Evolutionary conservation across 495 filamentous ascomycete genomes (phyloP).

Genomic region (Acidomyces sp.): DNA sequence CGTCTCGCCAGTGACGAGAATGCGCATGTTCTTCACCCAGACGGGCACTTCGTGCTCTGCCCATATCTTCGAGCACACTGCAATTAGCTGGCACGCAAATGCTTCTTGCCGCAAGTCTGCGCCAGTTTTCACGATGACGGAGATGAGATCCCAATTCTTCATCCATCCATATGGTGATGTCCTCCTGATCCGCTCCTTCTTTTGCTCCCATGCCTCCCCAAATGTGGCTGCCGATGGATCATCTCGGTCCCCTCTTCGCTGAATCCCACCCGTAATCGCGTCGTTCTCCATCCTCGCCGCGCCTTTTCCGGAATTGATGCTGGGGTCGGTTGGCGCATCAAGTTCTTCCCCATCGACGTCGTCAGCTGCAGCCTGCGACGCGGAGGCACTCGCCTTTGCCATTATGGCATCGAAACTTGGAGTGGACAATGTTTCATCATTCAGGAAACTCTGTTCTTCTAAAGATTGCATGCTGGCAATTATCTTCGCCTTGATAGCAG

Average conservation of each 20-base stretch:
- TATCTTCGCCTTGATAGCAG: slow-evolving; percentile 60
- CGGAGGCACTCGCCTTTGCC: slow-evolving; percentile 37
- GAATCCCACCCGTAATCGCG: slow-evolving; percentile 61
- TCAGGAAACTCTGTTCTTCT: slow-evolving; percentile 64
- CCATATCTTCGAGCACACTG: slow-evolving; percentile 64
- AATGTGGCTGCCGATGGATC: slow-evolving; percentile 71
- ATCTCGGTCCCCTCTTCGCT: slow-evolving; percentile 61
- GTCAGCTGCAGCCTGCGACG: slow-evolving; percentile 25
- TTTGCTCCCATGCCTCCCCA: slow-evolving; percentile 62
- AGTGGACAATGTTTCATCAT: slow-evolving; percentile 36
- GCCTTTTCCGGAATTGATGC: slow-evolving; percentile 47
- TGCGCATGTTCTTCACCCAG: slow-evolving; percentile 69
- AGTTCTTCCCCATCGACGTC: slow-evolving; percentile 35
- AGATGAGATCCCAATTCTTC: slow-evolving; percentile 68
- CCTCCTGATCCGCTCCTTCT: slow-evolving; percentile 62
- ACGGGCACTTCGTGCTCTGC: slow-evolving; percentile 55
- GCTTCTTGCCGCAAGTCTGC: slow-evolving; percentile 65
- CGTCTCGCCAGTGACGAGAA: slow-evolving; percentile 64
- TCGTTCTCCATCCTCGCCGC: slow-evolving; percentile 72
- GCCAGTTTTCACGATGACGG: slow-evolving; percentile 69
- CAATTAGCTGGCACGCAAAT: slow-evolving; percentile 65
- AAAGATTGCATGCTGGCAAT: slow-evolving; percentile 73
- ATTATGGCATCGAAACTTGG: slow-evolving; percentile 65
- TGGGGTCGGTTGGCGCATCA: slow-evolving; percentile 34
- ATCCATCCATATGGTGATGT: slow-evolving; percentile 65